Conservation (phyloP, 2,329 filamentous ascomycete species). For the Geosmithia morbida region DNA sequence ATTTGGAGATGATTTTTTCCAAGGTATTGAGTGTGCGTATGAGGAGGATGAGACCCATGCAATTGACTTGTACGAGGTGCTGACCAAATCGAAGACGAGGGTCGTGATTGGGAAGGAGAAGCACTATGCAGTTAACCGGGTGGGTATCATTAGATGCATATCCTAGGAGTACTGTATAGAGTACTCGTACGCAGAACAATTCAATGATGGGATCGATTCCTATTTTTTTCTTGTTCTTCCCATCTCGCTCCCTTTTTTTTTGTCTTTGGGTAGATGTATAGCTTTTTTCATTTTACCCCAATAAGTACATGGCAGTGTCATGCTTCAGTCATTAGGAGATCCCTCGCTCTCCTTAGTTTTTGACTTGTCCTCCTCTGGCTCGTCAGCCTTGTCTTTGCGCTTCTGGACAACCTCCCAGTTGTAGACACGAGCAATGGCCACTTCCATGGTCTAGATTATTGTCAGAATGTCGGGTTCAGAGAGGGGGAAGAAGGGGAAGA, state of each 20-base stretch:
- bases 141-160: neutral
- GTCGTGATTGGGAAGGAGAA: neutral
- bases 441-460: constrained; percentile 72
- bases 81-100: neutral
- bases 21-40: no score
- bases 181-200: neutral
- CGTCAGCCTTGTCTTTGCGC: constrained; percentile 70
- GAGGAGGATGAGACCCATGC: no score
- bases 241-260: neutral
- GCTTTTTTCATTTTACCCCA: no score
- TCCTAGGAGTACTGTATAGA: neutral
- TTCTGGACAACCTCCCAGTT: constrained; percentile 98
- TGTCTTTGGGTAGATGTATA: neutral
- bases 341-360: constrained; percentile 22
- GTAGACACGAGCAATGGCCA: constrained; percentile 92
- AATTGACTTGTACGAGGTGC: neutral
- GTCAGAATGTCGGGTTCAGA: neutral
- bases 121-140: neutral
- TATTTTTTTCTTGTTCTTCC: neutral
- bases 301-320: neutral
- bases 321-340: constrained; percentile 10
- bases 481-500: neutral
- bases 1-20: no score
- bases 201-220: neutral
- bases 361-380: constrained; percentile 29